Percentiles rank a stretch among this genome's conserved stretches.
phyloP scores from a whole-genome alignment of 805 yeast species.

The Metschnikowia reukaufii region DNA sequence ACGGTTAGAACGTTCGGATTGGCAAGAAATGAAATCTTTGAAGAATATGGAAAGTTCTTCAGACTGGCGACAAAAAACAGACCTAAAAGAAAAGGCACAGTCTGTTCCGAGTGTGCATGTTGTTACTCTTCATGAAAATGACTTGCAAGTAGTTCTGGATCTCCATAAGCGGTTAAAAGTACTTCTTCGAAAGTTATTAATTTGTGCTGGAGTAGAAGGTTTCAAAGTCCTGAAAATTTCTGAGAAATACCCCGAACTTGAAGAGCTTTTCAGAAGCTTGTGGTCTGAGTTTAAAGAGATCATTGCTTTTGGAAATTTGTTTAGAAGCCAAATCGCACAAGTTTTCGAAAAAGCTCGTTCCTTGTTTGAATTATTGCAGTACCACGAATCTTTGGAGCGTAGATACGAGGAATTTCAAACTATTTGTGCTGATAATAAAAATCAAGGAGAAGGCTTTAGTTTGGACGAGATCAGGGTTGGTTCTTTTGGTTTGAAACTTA shows the following conservation, averaged over 20 bases:
- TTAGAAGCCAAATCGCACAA: background rate
- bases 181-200: background rate
- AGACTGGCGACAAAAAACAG: too few species aligned
- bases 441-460: too few species aligned
- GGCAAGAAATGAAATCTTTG: too few species aligned
- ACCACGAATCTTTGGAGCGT: background rate
- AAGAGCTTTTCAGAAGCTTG: too few species aligned
- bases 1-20: too few species aligned
- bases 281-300: background rate
- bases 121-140: constrained; percentile 1
- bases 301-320: constrained; percentile 1
- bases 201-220: background rate
- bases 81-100: too few species aligned
- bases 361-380: constrained; percentile 1
- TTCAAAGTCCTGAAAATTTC: too few species aligned
- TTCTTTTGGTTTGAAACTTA: background rate
- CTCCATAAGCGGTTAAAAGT: background rate
- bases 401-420: background rate
- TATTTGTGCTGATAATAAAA: background rate
- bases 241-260: too few species aligned
- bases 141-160: background rate
- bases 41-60: too few species aligned
- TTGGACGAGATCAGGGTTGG: background rate
- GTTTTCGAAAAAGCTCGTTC: background rate
- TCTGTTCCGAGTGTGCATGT: too few species aligned